Evolutionary conservation across 2,329 filamentous ascomycete species (phyloP).

Genomic region (Arthrobotrys conoides): DNA sequence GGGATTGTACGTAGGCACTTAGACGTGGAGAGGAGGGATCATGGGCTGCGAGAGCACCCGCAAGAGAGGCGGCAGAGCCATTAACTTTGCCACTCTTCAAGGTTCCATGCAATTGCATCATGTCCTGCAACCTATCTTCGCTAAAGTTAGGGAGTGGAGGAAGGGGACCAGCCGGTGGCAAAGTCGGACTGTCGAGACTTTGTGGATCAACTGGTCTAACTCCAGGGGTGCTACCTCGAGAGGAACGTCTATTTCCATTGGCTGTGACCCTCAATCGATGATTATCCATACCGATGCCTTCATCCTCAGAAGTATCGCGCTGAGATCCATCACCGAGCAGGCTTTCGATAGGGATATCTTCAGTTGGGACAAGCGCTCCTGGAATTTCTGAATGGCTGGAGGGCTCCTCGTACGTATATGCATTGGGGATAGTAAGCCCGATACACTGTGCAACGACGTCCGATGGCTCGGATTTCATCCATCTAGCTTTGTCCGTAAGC

Average conservation of each 20-base stretch:
- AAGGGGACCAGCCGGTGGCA: slow-evolving; percentile 71
- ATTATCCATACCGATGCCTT: slow-evolving; percentile 60
- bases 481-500: slow-evolving; percentile 80
- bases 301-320: slow-evolving; percentile 60
- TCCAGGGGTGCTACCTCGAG: slow-evolving; percentile 48
- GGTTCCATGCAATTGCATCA: slow-evolving; percentile 74
- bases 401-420: slow-evolving; percentile 48
- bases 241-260: slow-evolving; percentile 33
- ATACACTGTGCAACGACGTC: slow-evolving; percentile 86
- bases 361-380: slow-evolving; percentile 65
- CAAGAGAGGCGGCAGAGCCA: slow-evolving; percentile 46
- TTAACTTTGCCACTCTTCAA: slow-evolving; percentile 68
- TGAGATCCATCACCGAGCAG: slow-evolving; percentile 63
- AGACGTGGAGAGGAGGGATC: slow-evolving; percentile 64
- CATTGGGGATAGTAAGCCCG: slow-evolving; percentile 71
- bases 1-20: slow-evolving; percentile 65
- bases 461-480: slow-evolving; percentile 83
- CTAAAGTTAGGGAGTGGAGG: slow-evolving; percentile 69
- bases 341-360: slow-evolving; percentile 65
- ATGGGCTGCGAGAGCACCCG: slow-evolving; percentile 53
- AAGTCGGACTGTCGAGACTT: slow-evolving; percentile 74
- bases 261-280: slow-evolving; percentile 37
- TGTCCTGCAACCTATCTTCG: slow-evolving; percentile 72
- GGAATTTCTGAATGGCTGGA: slow-evolving; percentile 67
- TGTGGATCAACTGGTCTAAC: slow-evolving; percentile 45